Percentiles rank a stretch among this genome's conserved stretches.
phyloP scores from a whole-genome alignment of 2,329 filamentous ascomycete species.

The Fusarium chaquense region DNA sequence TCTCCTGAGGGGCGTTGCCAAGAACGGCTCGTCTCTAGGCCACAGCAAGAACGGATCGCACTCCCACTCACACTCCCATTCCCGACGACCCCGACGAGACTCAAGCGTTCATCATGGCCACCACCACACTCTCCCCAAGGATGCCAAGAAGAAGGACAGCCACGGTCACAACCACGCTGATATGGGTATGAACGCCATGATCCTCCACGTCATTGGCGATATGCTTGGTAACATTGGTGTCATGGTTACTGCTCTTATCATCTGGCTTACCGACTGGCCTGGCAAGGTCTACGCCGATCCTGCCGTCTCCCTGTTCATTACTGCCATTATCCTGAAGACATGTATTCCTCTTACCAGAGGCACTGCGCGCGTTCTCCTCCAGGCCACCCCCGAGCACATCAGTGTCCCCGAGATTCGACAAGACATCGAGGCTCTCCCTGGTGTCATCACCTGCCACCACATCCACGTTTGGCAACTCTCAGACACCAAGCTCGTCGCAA shows the following conservation, averaged over 20 bases:
- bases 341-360: constrained; percentile 83
- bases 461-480: constrained; percentile 98
- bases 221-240: constrained; percentile 89
- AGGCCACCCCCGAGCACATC: constrained; percentile 91
- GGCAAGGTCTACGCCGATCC: constrained; percentile 92
- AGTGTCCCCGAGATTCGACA: constrained; percentile 90
- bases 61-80: constrained; percentile 41
- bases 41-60: constrained; percentile 35
- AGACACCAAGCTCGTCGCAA: constrained; percentile 93
- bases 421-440: constrained; percentile 87
- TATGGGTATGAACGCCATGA: constrained; percentile 93
- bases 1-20: constrained; percentile 58
- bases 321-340: constrained; percentile 78
- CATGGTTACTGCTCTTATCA: constrained; percentile 84
- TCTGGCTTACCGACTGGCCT: constrained; percentile 87
- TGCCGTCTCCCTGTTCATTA: constrained; percentile 92
- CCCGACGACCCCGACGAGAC: constrained; percentile 55
- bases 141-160: constrained; percentile 68
- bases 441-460: constrained; percentile 92
- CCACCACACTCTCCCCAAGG: constrained; percentile 82
- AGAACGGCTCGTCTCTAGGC: constrained; percentile 49
- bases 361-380: constrained; percentile 88
- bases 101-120: constrained; percentile 76
- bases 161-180: constrained; percentile 86
- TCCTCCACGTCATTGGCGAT: constrained; percentile 83